Percentiles rank a stretch among this genome's conserved stretches.
Evolutionary conservation across 257 asterid genomes (phyloP).

Genomic region (Primulina tabacum): DNA sequence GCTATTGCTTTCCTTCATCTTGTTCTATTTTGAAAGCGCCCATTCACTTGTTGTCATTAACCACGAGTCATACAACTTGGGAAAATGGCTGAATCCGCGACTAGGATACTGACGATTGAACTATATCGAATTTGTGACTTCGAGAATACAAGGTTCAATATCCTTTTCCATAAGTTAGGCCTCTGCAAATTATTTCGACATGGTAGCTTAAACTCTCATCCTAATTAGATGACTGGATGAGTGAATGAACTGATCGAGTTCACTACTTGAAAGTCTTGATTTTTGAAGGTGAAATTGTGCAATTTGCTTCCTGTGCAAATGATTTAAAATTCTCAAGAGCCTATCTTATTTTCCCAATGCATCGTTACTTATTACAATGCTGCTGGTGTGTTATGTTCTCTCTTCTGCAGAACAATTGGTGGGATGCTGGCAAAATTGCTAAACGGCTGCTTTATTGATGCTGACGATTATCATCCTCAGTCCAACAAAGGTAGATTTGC

Average conservation of each 20-base stretch:
- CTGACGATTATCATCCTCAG: slow-evolving; percentile 71
- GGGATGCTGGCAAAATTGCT: slow-evolving; percentile 54
- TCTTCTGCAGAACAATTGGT: slow-evolving; percentile 60
- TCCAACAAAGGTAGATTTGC: slow-evolving; percentile 64
- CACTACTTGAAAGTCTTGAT: background rate
- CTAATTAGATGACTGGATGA: background rate
- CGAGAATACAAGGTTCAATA: background rate
- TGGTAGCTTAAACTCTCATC: background rate
- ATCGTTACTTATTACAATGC: background rate
- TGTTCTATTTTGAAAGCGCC: background rate
- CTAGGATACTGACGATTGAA: background rate
- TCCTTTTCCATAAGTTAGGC: no score
- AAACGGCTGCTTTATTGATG: slow-evolving; percentile 61
- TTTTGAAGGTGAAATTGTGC: background rate
- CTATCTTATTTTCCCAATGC: background rate
- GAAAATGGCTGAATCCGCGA: background rate
- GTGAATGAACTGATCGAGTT: background rate
- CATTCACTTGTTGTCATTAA: background rate
- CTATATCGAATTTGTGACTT: background rate
- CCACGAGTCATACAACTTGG: no score
- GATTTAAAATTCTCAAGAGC: background rate
- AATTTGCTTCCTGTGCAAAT: background rate
- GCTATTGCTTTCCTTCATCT: background rate
- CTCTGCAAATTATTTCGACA: no score
- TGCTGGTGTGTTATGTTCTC: background rate